Evolutionary conservation across 148 eudicot species (phyloP).

Genomic region (Selenicereus undatus): DNA sequence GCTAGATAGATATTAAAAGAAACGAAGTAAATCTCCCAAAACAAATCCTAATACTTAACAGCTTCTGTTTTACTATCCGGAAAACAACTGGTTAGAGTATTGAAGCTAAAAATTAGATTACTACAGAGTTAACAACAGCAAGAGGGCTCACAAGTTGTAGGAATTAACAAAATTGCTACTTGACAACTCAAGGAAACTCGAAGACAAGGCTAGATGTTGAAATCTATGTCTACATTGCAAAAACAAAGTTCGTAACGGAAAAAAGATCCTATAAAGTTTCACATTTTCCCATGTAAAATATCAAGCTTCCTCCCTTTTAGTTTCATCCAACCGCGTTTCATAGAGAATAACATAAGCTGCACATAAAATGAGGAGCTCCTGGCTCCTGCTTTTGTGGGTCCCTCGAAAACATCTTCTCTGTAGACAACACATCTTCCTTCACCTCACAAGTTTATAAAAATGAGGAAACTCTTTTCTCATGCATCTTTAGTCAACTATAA

Average conservation of each 20-base stretch:
- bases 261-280: neutral
- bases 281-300: neutral
- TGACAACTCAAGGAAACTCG: neutral
- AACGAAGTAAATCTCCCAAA: too few species aligned
- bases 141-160: neutral
- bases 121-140: neutral
- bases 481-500: neutral
- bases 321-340: neutral
- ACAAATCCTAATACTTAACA: neutral
- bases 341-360: neutral
- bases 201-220: neutral
- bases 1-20: too few species aligned
- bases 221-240: neutral
- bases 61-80: neutral
- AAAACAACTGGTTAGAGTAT: neutral
- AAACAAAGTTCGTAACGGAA: neutral
- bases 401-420: neutral
- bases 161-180: neutral
- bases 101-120: neutral
- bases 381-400: neutral
- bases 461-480: neutral
- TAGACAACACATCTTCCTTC: neutral
- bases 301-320: neutral
- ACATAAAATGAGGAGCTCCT: neutral
- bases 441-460: neutral